These are phyloP conservation scores for Chlamydomonas incerta DNA, from an alignment of 139 green algal genomes.

Conservation along the genomic window DNA sequence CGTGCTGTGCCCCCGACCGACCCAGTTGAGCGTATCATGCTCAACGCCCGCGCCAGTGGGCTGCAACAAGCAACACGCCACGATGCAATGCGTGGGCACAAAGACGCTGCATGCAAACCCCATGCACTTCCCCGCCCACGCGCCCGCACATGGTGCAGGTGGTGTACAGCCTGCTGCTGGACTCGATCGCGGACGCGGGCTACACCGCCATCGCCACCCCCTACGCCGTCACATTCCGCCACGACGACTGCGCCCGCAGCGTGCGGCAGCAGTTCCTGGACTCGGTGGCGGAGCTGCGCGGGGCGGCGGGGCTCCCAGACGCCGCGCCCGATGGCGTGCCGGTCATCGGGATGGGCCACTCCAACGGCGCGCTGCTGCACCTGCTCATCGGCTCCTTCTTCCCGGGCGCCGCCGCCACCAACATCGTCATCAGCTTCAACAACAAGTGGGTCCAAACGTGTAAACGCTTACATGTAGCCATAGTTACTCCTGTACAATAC, in stretches of 20 bases:
- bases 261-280: constrained; percentile 48
- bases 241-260: constrained; percentile 52
- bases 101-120: no score
- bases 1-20: no score
- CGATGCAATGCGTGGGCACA: no score
- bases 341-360: constrained; percentile 71
- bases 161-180: constrained; percentile 55
- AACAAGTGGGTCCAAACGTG: constrained; percentile 78
- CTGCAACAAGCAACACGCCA: no score
- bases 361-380: constrained; percentile 78
- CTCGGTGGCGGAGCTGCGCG: constrained; percentile 44
- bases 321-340: constrained; percentile 41
- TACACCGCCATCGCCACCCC: constrained; percentile 78
- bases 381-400: constrained; percentile 59
- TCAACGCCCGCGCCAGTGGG: no score
- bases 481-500: no score
- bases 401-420: constrained; percentile 33
- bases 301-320: neutral
- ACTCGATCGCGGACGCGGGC: constrained; percentile 57
- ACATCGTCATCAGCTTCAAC: constrained; percentile 78
- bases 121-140: no score
- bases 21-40: no score
- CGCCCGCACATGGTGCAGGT: no score
- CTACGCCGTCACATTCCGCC: constrained; percentile 67
- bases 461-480: no score